Percentiles rank a stretch among this genome's conserved stretches.
These are phyloP conservation scores for Kluyveromyces wickerhamii DNA, from an alignment of 805 yeast genomes.

Conservation along the genomic window DNA sequence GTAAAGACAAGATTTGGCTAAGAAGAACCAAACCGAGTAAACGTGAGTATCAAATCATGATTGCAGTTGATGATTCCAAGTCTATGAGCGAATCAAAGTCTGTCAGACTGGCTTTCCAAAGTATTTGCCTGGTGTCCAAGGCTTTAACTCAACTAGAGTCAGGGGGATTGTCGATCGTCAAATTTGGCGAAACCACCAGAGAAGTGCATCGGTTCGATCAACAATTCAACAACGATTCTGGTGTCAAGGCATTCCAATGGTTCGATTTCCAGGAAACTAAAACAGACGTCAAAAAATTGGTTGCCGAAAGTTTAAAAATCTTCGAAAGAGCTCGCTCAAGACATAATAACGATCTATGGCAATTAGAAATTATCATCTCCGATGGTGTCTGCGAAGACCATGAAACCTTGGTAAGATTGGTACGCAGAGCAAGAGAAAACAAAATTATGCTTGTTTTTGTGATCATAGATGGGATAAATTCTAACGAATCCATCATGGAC, in stretches of 20 bases:
- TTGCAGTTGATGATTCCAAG: slow-evolving; percentile 93
- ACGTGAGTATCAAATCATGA: slow-evolving; percentile 95
- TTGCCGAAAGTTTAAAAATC: slow-evolving; percentile 60
- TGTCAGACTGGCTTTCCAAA: slow-evolving; percentile 86
- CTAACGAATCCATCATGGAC: slow-evolving; percentile 81
- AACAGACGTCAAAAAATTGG: slow-evolving; percentile 74
- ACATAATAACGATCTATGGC: slow-evolving; percentile 72
- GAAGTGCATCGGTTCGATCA: slow-evolving; percentile 86
- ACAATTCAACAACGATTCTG: slow-evolving; percentile 77
- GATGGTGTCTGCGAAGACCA: slow-evolving; percentile 99
- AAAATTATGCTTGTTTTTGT: slow-evolving; percentile 93
- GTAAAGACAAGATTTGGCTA: slow-evolving; percentile 97
- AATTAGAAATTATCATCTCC: slow-evolving; percentile 81
- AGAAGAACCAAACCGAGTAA: slow-evolving; percentile 96
- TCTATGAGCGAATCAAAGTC: slow-evolving; percentile 94
- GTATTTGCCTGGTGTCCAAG: slow-evolving; percentile 87
- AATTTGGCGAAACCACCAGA: slow-evolving; percentile 77
- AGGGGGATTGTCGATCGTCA: slow-evolving; percentile 83
- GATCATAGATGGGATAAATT: slow-evolving; percentile 79
- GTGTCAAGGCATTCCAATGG: slow-evolving; percentile 76
- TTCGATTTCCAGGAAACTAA: slow-evolving; percentile 84
- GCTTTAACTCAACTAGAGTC: slow-evolving; percentile 91
- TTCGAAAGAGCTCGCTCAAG: slow-evolving; percentile 55
- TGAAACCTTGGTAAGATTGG: slow-evolving; percentile 69
- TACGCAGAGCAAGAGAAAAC: slow-evolving; percentile 85